Evolutionary conservation across 768 basidiomycete genomes (phyloP).

Genomic region (Grammothele lineata): DNA sequence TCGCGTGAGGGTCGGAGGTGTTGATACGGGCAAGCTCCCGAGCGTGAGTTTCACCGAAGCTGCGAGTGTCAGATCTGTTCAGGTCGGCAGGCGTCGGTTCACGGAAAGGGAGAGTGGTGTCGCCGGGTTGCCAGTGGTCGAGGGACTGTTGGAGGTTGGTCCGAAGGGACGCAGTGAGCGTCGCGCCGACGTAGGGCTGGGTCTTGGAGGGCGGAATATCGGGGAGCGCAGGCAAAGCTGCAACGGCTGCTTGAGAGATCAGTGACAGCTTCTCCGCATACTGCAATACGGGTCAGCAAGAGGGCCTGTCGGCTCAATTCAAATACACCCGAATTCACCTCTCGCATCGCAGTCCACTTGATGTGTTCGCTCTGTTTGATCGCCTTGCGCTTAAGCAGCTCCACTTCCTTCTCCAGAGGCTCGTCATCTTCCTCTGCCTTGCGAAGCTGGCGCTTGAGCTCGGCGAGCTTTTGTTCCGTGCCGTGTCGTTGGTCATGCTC

Average conservation of each 20-base stretch:
- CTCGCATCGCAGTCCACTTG: conserved; percentile 80
- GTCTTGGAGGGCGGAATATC: conserved; percentile 55
- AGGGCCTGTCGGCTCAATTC: not conserved
- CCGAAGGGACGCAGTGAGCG: conserved; percentile 63
- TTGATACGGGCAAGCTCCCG: conserved; percentile 61
- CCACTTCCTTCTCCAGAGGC: conserved; percentile 63
- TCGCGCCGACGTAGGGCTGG: conserved; percentile 56
- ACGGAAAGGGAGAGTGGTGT: conserved; percentile 45
- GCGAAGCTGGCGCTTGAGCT: conserved; percentile 66
- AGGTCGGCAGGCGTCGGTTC: conserved; percentile 49
- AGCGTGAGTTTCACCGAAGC: conserved; percentile 83
- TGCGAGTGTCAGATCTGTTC: conserved; percentile 67
- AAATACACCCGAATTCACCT: conserved; percentile 49
- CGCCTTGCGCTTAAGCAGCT: conserved; percentile 71
- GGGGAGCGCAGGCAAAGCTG: conserved; percentile 61
- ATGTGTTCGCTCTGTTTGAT: conserved; percentile 67
- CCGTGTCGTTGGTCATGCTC: conserved; percentile 66
- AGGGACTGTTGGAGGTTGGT: conserved; percentile 75
- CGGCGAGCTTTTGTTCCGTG: conserved; percentile 61
- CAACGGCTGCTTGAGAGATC: conserved; percentile 63
- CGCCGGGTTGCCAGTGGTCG: conserved; percentile 73
- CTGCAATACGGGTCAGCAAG: conserved; percentile 31
- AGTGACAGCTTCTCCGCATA: conserved; percentile 79
- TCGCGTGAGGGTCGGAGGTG: conserved; percentile 23
- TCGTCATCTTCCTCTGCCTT: conserved; percentile 63